phyloP scores from a whole-genome alignment of 2,329 filamentous ascomycete species.

The Alternaria novae-zelandiae region DNA sequence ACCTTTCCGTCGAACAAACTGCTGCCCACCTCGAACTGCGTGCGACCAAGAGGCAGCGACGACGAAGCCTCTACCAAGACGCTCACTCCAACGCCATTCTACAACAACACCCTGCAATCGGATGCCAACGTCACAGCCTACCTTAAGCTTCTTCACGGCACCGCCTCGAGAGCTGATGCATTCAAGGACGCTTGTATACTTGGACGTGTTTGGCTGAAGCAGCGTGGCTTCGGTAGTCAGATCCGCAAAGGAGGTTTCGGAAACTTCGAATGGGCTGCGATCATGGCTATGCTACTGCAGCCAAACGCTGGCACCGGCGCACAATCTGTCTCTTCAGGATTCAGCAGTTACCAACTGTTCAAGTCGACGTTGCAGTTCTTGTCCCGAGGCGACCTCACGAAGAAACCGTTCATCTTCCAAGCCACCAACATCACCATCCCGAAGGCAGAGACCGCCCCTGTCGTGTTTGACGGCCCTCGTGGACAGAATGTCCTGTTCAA shows the following conservation, averaged over 20 bases:
- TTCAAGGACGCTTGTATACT: slow-evolving; percentile 87
- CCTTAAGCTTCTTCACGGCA: slow-evolving; percentile 74
- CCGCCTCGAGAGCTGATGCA: slow-evolving; percentile 70
- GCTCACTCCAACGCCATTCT: slow-evolving; percentile 73
- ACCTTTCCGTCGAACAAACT: slow-evolving; percentile 77
- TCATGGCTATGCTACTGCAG: slow-evolving; percentile 80
- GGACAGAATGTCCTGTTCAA: slow-evolving; percentile 87
- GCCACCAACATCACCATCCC: slow-evolving; percentile 42
- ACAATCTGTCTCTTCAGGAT: slow-evolving; percentile 75
- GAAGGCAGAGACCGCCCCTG: slow-evolving; percentile 61
- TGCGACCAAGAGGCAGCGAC: slow-evolving; percentile 62
- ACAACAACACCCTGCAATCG: slow-evolving; percentile 83
- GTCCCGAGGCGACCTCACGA: slow-evolving; percentile 72
- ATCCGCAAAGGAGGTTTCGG: slow-evolving; percentile 85
- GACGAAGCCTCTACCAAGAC: slow-evolving; percentile 49
- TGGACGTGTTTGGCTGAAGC: slow-evolving; percentile 86
- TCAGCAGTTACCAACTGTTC: slow-evolving; percentile 92
- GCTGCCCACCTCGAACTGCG: slow-evolving; percentile 70
- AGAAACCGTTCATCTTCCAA: slow-evolving; percentile 66
- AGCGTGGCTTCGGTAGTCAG: slow-evolving; percentile 77
- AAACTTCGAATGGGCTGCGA: slow-evolving; percentile 86
- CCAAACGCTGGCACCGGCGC: slow-evolving; percentile 75
- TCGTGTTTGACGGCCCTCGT: slow-evolving; percentile 78
- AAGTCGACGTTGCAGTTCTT: slow-evolving; percentile 92
- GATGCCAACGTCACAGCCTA: slow-evolving; percentile 78